phyloP scores from a whole-genome alignment of 306 rosid species.

The Oemleria cerasiformis region DNA sequence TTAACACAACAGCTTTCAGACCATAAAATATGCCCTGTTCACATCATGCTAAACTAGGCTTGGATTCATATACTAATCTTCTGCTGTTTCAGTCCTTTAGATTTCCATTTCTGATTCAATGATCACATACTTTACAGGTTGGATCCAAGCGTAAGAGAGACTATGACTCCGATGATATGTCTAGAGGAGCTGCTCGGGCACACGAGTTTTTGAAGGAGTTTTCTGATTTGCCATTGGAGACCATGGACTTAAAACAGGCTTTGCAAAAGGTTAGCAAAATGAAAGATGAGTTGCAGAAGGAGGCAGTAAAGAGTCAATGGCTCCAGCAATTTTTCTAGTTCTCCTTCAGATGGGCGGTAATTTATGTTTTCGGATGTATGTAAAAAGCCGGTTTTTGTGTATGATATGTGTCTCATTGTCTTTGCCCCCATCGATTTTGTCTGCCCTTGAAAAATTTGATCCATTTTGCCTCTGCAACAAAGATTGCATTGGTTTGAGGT shows the following conservation, averaged over 20 bases:
- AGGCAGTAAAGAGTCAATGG: constrained; percentile 66
- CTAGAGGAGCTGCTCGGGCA: constrained; percentile 72
- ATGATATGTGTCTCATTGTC: constrained; percentile 15
- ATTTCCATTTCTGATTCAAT: constrained; percentile 3
- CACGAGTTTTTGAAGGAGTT: constrained; percentile 68
- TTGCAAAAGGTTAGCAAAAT: constrained; percentile 54
- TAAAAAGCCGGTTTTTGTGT: constrained; percentile 26
- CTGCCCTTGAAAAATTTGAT: not conserved
- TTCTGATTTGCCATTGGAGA: constrained; percentile 62
- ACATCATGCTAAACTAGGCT: not conserved
- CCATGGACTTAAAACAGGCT: constrained; percentile 67
- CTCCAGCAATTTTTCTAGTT: constrained; percentile 65
- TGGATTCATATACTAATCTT: not conserved
- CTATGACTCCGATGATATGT: constrained; percentile 52
- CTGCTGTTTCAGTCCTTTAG: not conserved
- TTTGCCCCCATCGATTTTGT: constrained; percentile 12
- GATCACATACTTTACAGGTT: constrained; percentile 38
- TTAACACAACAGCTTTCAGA: not conserved
- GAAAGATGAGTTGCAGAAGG: constrained; percentile 66
- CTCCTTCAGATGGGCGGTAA: constrained; percentile 12
- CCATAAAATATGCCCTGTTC: not conserved
- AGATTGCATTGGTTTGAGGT: not conserved
- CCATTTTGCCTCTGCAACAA: too few relatives aligned
- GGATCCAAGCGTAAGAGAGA: constrained; percentile 78
- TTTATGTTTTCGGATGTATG: constrained; percentile 28